phyloP scores from a whole-genome alignment of 2,329 filamentous ascomycete genomes.

The Penicillium sp. region DNA sequence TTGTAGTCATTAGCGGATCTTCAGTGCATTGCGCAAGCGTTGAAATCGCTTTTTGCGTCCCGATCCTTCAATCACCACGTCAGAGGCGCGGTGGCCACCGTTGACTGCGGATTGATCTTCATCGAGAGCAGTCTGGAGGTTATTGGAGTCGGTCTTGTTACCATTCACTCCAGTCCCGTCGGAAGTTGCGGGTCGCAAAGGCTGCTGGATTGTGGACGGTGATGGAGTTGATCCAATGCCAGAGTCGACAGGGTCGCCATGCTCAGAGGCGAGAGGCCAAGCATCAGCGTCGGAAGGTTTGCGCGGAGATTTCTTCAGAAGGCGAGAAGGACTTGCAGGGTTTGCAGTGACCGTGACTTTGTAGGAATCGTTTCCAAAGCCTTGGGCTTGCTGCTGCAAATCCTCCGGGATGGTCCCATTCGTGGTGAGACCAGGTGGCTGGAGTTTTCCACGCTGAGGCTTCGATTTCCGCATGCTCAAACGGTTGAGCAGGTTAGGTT shows the following conservation, averaged over 20 bases:
- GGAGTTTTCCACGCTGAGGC: slow-evolving; percentile 51
- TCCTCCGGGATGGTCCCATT: slow-evolving; percentile 13
- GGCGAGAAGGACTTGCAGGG: slow-evolving; percentile 31
- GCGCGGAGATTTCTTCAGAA: slow-evolving; percentile 34
- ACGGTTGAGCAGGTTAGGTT: slow-evolving; percentile 38
- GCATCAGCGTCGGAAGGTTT: slow-evolving; percentile 24
- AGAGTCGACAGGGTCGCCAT: slow-evolving; percentile 13
- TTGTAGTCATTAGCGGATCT: slow-evolving; percentile 33
- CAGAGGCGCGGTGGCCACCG: slow-evolving; percentile 22
- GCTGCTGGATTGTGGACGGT: not conserved
- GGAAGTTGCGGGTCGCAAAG: slow-evolving; percentile 18
- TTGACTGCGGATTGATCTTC: not conserved
- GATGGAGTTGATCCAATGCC: not conserved
- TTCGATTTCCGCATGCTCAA: slow-evolving; percentile 37
- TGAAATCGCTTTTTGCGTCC: slow-evolving; percentile 54
- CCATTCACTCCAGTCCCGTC: slow-evolving; percentile 23
- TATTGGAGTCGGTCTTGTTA: not conserved
- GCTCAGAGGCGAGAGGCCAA: slow-evolving; percentile 34
- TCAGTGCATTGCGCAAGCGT: slow-evolving; percentile 50
- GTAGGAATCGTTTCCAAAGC: slow-evolving; percentile 17
- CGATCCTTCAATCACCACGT: slow-evolving; percentile 40
- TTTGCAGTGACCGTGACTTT: slow-evolving; percentile 18
- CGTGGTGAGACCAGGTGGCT: slow-evolving; percentile 50
- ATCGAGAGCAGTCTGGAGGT: not conserved
- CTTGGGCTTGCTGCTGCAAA: slow-evolving; percentile 22